A percentile compares a stretch with the other conserved stretches of the same genome.
Evolutionary conservation across 352 stramenopile species (phyloP).

Genomic region (Phytophthora megakarya): DNA sequence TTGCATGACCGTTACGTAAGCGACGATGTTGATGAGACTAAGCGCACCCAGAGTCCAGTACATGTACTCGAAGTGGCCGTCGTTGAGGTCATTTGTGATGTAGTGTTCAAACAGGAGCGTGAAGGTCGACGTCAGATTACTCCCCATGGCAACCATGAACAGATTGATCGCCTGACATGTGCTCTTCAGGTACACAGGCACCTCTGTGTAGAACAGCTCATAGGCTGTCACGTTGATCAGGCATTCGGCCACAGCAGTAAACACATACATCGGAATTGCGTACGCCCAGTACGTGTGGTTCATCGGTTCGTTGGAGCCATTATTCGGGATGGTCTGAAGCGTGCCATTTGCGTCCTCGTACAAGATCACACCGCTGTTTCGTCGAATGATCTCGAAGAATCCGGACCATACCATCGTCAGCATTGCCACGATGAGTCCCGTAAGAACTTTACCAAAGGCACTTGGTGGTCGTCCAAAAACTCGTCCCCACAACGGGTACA

Average conservation of each 20-base stretch:
- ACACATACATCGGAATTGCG: slow-evolving; percentile 81
- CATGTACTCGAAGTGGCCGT: slow-evolving; percentile 91
- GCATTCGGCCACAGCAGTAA: slow-evolving; percentile 84
- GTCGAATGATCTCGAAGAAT: slow-evolving; percentile 79
- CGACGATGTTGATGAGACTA: slow-evolving; percentile 73
- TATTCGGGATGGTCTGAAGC: slow-evolving; percentile 46
- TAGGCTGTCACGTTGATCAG: slow-evolving; percentile 90
- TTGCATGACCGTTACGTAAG: slow-evolving; percentile 82
- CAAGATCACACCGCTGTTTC: slow-evolving; percentile 49
- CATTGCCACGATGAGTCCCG: slow-evolving; percentile 73
- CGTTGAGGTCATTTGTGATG: slow-evolving; percentile 76
- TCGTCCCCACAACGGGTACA: slow-evolving; percentile 73
- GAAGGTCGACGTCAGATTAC: slow-evolving; percentile 89
- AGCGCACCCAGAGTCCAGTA: slow-evolving; percentile 82
- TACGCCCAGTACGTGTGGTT: slow-evolving; percentile 85
- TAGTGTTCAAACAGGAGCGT: slow-evolving; percentile 83
- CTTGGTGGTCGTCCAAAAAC: slow-evolving; percentile 63
- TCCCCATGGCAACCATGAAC: slow-evolving; percentile 90
- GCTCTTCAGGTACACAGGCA: slow-evolving; percentile 88
- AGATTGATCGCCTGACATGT: slow-evolving; percentile 88
- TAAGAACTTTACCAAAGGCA: slow-evolving; percentile 82
- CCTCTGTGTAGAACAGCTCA: slow-evolving; percentile 89
- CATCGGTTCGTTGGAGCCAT: slow-evolving; percentile 72
- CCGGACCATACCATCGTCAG: slow-evolving; percentile 87
- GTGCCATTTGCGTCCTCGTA: slow-evolving; percentile 38